Evolutionary conservation across 257 asterid species (phyloP), one percentile per base, ranked within the genome.

Genomic region (Penstemon newberryi): DNA sequence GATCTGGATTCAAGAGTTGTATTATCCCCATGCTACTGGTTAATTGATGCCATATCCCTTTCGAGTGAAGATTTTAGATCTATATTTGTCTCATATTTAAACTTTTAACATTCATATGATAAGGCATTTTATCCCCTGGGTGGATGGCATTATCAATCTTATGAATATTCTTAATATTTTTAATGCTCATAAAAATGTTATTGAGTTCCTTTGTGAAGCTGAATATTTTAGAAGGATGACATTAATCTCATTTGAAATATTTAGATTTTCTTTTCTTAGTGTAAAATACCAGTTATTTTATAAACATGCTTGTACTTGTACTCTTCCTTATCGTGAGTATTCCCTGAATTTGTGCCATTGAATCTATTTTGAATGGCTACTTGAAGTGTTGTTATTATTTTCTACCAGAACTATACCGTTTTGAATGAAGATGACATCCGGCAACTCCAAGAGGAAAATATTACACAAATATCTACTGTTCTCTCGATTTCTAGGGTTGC

Each of bases 401-500:
- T 53, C 12, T 80, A 37, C 68, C 83, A 89, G 96, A 85, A 83
- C 78, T 93, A 81, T 81, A 82, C 84, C 56, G 71, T 92, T 73
- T 83, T 92, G 76, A 82, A 75, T 63, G 96, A 88, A 84, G 90
- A 83, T 46, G 97, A 90, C 70, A 86, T 92, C 65, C 81, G 69
- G 52, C 84, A 86, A 60, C 86, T 83, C 63, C 98, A 92, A 85
- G 92, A 86, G 73, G 95, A 88, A 77, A 66, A 71, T 71, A 85
- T 92, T 50, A 75, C 85, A 12, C 84, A 90, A 71, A 63, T 92
- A 64, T 83, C 96, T 40, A 63, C 80, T 3, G 94, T 92, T 71
- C 98, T 92, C 74, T 87, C 96, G 51, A 84, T 92, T 72, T 79
- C 98, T 60, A 79, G 83, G 78, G 88, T 70, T 53, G 94, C 85